These are phyloP conservation scores for Gynostemma pentaphyllum DNA, from an alignment of 306 rosid species.

Conservation along the genomic window DNA sequence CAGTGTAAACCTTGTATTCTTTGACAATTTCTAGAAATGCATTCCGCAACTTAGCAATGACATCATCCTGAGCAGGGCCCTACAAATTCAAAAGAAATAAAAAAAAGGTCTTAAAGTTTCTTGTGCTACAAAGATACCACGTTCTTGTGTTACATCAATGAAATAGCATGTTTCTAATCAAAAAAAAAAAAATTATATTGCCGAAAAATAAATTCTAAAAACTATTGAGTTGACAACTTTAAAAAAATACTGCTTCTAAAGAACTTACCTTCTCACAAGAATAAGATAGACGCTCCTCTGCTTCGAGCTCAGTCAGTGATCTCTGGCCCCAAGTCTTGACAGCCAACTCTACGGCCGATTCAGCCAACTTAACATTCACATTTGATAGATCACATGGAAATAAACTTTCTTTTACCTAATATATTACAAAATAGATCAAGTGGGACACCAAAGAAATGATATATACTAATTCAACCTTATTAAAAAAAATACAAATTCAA, in stretches of 20 bases:
- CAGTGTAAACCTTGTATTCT: conserved; percentile 76
- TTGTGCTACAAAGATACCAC: background rate
- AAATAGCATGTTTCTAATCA: too few species aligned
- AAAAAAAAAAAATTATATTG: background rate
- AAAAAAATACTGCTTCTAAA: background rate
- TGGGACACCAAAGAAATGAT: background rate
- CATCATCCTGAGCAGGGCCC: conserved; percentile 94
- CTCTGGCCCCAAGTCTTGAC: conserved; percentile 77
- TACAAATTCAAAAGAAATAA: conserved; percentile 13
- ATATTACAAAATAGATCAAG: conserved; percentile 5
- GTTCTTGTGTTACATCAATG: too few species aligned
- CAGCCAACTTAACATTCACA: conserved; percentile 49
- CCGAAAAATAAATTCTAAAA: conserved; percentile 4
- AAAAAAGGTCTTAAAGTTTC: background rate
- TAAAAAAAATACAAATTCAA: conserved; percentile 2
- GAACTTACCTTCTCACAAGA: conserved; percentile 74
- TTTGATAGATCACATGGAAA: conserved; percentile 78
- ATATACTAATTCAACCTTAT: background rate
- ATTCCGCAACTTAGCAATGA: conserved; percentile 64
- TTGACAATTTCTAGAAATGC: conserved; percentile 67
- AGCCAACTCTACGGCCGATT: conserved; percentile 71
- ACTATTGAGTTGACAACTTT: background rate
- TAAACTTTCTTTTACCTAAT: conserved; percentile 76
- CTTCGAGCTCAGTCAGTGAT: conserved; percentile 87
- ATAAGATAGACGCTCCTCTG: conserved; percentile 94